Base-by-base conservation (phyloP, 352 stramenopile genomes). In the Globisporangium lucens region DNA sequence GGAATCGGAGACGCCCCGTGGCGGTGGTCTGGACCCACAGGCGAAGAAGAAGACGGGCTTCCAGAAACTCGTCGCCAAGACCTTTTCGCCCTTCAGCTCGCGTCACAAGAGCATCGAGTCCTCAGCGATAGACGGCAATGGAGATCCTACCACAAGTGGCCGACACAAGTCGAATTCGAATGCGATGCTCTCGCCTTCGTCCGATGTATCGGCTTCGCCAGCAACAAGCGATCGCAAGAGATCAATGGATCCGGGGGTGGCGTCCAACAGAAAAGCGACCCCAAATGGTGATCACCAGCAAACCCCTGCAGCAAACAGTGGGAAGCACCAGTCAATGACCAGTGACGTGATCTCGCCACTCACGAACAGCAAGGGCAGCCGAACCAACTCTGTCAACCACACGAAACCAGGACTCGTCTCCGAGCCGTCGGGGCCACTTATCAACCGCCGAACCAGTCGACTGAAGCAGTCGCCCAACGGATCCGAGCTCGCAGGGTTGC, bases 31-130 rank as follows among this genome's bases (percentile, higher is more conserved):
- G 24, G 60, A 65, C 35, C 46, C 46, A 2, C 13, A 30, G 1
- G 60, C 46, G 56, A 79, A 74, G 46, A 86, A 84, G 63, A 78
- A 79, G 55, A 82, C 75, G 7, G 87, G 82, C 27, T 76, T 91
- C 27, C 73, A 88, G 66, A 90, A 85, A n/a, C 74, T 91, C 24
- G 77, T 90, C 33, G 77, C 78, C 27, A 83, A 81, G 47, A 76
- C 74, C 1, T 74, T 92, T 55, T 91, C 83, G n/a, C 82, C 85
- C 0, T 89, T 83, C 46, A 63, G 66, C 3, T 87, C 72, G 63
- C 75, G 70, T 56, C 64, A 57, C n/a, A 89, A 83, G 62, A 68
- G 56, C 2, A 58, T 73, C 41, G 41, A 56, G 41, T 56, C 58
- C n/a, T 63, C 46, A 60, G 29, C 29, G 12, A 51, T 55, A 8